phyloP scores from a whole-genome alignment of 2,329 filamentous ascomycete species.

The Aspergillus japonicus region DNA sequence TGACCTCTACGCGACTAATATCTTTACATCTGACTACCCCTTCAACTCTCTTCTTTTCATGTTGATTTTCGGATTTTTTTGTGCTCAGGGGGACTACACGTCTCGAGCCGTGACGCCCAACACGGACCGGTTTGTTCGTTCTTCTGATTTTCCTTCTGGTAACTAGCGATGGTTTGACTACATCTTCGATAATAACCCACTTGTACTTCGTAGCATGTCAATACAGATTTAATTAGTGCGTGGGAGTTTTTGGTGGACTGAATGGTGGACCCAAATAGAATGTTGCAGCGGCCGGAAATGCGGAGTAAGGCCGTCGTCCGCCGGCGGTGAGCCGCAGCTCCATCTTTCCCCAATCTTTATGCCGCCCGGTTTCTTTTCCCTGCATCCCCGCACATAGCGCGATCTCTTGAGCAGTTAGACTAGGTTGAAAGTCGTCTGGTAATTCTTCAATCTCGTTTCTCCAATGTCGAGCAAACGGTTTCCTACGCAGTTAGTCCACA shows the following conservation, averaged over 20 bases:
- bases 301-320: conserved; percentile 1
- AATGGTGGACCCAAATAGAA: too few species aligned
- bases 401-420: not conserved
- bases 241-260: not conserved
- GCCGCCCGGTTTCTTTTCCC: not conserved
- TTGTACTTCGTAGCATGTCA: conserved; percentile 42
- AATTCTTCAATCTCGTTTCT: not conserved
- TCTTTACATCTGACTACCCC: conserved; percentile 38
- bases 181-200: conserved; percentile 44
- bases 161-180: conserved; percentile 44
- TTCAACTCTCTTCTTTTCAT: conserved; percentile 22
- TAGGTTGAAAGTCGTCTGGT: not conserved
- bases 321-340: conserved; percentile 10
- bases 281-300: not conserved
- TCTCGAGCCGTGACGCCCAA: conserved; percentile 16
- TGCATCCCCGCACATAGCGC: not conserved
- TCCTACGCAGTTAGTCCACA: conserved; percentile 42
- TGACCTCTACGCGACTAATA: conserved; percentile 32
- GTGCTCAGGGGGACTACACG: conserved; percentile 32
- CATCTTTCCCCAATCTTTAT: not conserved
- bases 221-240: conserved; percentile 38
- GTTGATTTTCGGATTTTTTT: conserved; percentile 28
- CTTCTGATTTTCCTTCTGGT: conserved; percentile 39
- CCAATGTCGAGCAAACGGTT: conserved; percentile 36
- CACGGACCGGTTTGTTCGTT: conserved; percentile 31